These are phyloP conservation scores for Kentomonas sorsogonicus DNA, from an alignment of 208 protist genomes.

Conservation along the genomic window DNA sequence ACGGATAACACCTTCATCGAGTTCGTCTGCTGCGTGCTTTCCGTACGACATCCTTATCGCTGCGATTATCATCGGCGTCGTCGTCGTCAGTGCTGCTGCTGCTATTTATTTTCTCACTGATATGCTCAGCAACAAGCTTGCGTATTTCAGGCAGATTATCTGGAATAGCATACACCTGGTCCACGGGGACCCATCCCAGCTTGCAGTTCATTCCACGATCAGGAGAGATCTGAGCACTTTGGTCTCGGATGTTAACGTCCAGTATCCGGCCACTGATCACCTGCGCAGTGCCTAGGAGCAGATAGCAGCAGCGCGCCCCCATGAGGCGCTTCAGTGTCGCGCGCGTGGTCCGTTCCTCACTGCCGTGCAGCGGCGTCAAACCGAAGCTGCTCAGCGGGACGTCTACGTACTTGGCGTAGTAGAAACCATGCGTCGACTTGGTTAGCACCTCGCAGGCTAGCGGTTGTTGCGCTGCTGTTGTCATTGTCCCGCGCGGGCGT, in stretches of 20 bases:
- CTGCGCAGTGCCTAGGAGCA: constrained; percentile 43
- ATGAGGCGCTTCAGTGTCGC: constrained; percentile 13
- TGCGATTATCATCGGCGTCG: too few species aligned
- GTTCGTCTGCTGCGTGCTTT: too few species aligned
- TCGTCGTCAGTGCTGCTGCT: neutral
- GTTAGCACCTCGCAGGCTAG: neutral
- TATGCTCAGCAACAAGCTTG: constrained; percentile 15
- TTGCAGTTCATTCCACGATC: constrained; percentile 30
- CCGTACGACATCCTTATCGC: too few species aligned
- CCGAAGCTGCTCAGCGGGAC: constrained; percentile 20
- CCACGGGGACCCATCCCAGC: constrained; percentile 39
- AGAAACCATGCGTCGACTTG: constrained; percentile 14
- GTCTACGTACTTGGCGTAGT: constrained; percentile 24
- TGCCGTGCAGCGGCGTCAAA: constrained; percentile 11
- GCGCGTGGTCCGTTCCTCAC: constrained; percentile 2
- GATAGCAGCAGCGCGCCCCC: constrained; percentile 41
- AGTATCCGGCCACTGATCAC: constrained; percentile 51
- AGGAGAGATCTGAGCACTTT: constrained; percentile 38
- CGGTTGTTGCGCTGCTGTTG: neutral
- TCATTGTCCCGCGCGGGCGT: too few species aligned
- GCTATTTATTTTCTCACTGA: constrained; percentile 16
- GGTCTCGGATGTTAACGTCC: constrained; percentile 25
- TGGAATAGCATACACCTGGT: constrained; percentile 37
- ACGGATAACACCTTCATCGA: too few species aligned
- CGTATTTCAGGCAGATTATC: constrained; percentile 35